phyloP scores from a whole-genome alignment of 208 protist species.

The Herpetomonas tarakana region DNA sequence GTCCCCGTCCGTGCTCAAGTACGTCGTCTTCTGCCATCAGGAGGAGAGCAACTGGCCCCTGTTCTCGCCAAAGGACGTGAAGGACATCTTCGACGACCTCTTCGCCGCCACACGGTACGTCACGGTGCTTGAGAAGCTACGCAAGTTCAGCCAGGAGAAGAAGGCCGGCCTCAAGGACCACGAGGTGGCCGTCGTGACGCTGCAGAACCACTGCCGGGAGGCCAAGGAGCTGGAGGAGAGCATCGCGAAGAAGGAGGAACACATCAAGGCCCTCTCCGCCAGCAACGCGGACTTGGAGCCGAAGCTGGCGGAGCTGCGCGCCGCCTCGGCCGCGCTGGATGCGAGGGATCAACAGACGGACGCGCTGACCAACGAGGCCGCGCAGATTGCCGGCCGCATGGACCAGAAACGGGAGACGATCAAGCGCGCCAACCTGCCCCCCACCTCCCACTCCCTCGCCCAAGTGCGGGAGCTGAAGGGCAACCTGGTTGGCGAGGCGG shows the following conservation, averaged over 20 bases:
- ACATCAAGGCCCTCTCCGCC: constrained; percentile 30
- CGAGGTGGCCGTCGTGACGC: constrained; percentile 65
- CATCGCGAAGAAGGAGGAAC: constrained; percentile 58
- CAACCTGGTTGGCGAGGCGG: constrained; percentile 32
- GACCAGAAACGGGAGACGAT: constrained; percentile 59
- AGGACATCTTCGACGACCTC: constrained; percentile 99
- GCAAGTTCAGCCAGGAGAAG: constrained; percentile 87
- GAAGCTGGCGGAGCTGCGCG: constrained; percentile 47
- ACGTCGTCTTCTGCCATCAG: constrained; percentile 98
- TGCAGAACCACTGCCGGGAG: constrained; percentile 80
- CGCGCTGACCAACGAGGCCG: constrained; percentile 46
- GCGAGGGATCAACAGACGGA: constrained; percentile 56
- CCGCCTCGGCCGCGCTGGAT: constrained; percentile 40
- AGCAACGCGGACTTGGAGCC: constrained; percentile 52
- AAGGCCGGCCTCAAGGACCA: constrained; percentile 80
- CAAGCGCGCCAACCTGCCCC: constrained; percentile 19
- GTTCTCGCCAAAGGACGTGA: constrained; percentile 90
- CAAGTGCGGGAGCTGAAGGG: constrained; percentile 38
- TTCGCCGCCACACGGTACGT: constrained; percentile 96
- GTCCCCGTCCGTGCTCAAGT: constrained; percentile 96
- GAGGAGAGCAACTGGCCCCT: constrained; percentile 99
- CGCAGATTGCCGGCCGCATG: constrained; percentile 56
- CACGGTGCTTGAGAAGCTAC: constrained; percentile 81
- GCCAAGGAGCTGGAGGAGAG: constrained; percentile 55
- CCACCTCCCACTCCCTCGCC: constrained; percentile 35